Percentiles rank a stretch among this genome's conserved stretches.
Conservation (phyloP, 2,329 filamentous ascomycete species). For the Metarhizium anisopliae region DNA sequence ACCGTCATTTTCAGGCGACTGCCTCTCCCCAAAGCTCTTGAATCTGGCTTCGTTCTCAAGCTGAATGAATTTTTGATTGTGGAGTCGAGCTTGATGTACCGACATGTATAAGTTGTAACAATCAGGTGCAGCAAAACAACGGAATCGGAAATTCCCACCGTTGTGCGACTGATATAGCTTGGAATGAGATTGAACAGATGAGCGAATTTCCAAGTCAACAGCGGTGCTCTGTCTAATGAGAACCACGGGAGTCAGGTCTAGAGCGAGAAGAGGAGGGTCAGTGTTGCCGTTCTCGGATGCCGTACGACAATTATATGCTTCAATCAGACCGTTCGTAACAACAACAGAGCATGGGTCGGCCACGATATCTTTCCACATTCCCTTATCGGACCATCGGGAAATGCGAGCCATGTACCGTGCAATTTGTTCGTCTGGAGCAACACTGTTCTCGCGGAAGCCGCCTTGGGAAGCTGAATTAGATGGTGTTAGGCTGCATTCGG, state of each 20-base stretch:
- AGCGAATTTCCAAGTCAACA: slow-evolving; percentile 88
- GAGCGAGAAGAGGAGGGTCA: slow-evolving; percentile 48
- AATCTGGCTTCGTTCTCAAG: slow-evolving; percentile 58
- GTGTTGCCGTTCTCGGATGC: slow-evolving; percentile 20
- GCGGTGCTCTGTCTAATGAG: slow-evolving; percentile 84
- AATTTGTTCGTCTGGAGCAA: slow-evolving; percentile 29
- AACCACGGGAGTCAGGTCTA: slow-evolving; percentile 86
- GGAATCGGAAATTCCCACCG: slow-evolving; percentile 77
- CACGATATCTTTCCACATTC: slow-evolving; percentile 50
- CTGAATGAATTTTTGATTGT: slow-evolving; percentile 80
- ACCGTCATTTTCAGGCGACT: slow-evolving; percentile 37
- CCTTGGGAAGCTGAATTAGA: slow-evolving; percentile 78
- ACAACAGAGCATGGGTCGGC: slow-evolving; percentile 43
- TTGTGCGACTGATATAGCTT: slow-evolving; percentile 55
- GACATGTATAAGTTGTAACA: slow-evolving; percentile 76
- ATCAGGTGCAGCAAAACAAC: slow-evolving; percentile 66
- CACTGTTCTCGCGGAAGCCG: slow-evolving; percentile 40
- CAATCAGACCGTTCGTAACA: slow-evolving; percentile 49
- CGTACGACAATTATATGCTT: slow-evolving; percentile 38
- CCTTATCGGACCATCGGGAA: slow-evolving; percentile 54
- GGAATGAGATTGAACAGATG: slow-evolving; percentile 66
- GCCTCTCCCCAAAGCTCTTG: slow-evolving; percentile 60
- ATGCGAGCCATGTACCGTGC: slow-evolving; percentile 44
- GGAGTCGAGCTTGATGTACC: slow-evolving; percentile 81
- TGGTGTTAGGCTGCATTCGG: slow-evolving; percentile 58